phyloP scores from a whole-genome alignment of 495 filamentous ascomycete genomes.

The Hamigera avellanea region DNA sequence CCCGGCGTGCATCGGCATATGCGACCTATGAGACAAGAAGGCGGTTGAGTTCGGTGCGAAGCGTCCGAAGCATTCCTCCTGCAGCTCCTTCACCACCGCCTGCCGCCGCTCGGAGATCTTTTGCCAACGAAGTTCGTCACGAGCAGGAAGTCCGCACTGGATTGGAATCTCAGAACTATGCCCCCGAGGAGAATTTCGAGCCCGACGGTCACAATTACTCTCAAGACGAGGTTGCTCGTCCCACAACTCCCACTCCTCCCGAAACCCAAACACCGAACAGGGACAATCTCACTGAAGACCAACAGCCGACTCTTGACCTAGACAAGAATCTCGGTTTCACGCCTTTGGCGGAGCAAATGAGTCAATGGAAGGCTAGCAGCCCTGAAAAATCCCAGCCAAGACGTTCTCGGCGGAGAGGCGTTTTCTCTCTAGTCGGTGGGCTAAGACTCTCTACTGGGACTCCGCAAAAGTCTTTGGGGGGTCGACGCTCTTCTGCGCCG shows the following conservation, averaged over 20 bases:
- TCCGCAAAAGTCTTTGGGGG: too few species aligned
- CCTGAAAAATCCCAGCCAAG: constrained; percentile 29
- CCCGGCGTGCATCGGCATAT: constrained; percentile 6
- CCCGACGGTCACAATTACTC: background rate
- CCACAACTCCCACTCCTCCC: background rate
- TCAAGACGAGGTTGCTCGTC: background rate
- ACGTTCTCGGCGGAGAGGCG: constrained; percentile 23
- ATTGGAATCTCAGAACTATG: too few species aligned
- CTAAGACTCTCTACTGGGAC: too few species aligned
- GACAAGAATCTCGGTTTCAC: constrained; percentile 41
- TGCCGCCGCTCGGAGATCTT: constrained; percentile 2
- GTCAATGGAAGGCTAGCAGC: constrained; percentile 45
- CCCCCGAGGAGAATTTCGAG: too few species aligned
- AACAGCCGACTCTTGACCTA: constrained; percentile 15
- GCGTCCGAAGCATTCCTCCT: constrained; percentile 6
- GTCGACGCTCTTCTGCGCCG: too few species aligned
- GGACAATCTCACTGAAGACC: background rate
- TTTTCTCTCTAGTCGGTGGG: constrained; percentile 31
- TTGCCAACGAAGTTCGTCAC: constrained; percentile 6
- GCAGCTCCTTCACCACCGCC: constrained; percentile 9
- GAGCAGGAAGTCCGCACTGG: background rate
- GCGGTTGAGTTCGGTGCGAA: constrained; percentile 2
- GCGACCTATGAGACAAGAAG: constrained; percentile 10
- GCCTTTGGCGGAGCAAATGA: constrained; percentile 47
- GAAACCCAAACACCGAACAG: background rate